These are phyloP conservation scores for Salix suchowensis DNA, from an alignment of 345 rosid genomes.

Conservation along the genomic window DNA sequence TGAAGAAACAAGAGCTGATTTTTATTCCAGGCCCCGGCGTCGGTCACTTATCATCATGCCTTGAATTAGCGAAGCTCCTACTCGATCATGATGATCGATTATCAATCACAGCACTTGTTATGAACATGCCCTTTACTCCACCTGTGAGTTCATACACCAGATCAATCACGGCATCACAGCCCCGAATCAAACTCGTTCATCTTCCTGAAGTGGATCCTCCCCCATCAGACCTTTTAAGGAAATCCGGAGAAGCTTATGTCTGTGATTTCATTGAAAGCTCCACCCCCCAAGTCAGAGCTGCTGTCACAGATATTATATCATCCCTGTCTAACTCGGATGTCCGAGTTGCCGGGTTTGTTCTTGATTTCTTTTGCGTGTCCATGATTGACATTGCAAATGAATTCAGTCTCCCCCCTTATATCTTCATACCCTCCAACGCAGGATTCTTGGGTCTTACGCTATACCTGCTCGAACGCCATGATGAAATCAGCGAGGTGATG, in stretches of 20 bases:
- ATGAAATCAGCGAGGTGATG: neutral
- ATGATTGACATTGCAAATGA: slow-evolving; percentile 18
- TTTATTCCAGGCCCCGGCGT: slow-evolving; percentile 27
- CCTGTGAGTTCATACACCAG: slow-evolving; percentile 4
- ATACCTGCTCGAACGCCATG: neutral
- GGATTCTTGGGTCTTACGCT: slow-evolving; percentile 17
- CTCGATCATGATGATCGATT: slow-evolving; percentile 31
- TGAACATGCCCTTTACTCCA: slow-evolving; percentile 3
- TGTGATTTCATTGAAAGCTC: neutral
- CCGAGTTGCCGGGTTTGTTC: slow-evolving; percentile 9
- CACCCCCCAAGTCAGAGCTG: neutral
- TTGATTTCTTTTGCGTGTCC: slow-evolving; percentile 15
- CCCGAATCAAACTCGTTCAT: slow-evolving; percentile 29
- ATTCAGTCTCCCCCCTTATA: slow-evolving; percentile 15
- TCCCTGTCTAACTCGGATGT: neutral
- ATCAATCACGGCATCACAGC: slow-evolving; percentile 13
- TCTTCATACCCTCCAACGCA: slow-evolving; percentile 9
- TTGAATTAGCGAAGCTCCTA: slow-evolving; percentile 45
- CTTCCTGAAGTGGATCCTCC: slow-evolving; percentile 33
- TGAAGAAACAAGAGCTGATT: slow-evolving; percentile 33
- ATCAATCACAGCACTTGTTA: slow-evolving; percentile 27
- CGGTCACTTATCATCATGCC: slow-evolving; percentile 45
- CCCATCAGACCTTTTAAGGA: slow-evolving; percentile 2
- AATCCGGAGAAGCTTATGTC: slow-evolving; percentile 16
- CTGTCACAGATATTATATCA: neutral